Conservation (phyloP, 2,329 filamentous ascomycete genomes). For the Thelonectria olida region DNA sequence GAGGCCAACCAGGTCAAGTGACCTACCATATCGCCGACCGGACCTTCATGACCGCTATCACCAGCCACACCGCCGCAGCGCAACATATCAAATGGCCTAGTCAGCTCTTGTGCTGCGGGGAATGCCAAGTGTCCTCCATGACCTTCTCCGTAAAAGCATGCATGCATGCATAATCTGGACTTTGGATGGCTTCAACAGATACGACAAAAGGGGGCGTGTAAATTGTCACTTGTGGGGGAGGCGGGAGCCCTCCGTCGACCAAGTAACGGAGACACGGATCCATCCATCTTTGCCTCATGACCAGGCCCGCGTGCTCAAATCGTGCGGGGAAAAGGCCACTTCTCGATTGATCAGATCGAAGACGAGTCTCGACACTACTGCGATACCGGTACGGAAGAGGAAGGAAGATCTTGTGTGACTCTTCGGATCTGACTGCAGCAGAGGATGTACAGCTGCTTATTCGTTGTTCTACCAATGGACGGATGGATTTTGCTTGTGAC, state of each 20-base stretch:
- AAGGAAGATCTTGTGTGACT: neutral
- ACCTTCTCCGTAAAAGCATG: neutral
- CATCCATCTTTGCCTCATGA: neutral
- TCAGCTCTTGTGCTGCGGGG: neutral
- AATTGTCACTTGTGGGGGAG: too few species aligned
- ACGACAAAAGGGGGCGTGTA: neutral
- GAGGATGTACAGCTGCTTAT: neutral
- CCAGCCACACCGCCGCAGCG: slow-evolving; percentile 15
- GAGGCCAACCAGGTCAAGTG: slow-evolving; percentile 10
- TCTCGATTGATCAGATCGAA: neutral
- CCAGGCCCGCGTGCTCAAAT: neutral
- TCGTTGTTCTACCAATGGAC: neutral
- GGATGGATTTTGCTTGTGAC: neutral
- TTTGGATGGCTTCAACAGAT: too few species aligned
- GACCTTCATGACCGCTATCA: slow-evolving; percentile 17
- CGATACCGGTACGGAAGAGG: neutral
- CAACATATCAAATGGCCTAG: neutral
- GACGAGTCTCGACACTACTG: neutral
- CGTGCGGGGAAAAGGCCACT: neutral
- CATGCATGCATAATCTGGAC: too few species aligned
- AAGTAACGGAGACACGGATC: too few species aligned
- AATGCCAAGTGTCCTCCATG: neutral
- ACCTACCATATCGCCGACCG: neutral
- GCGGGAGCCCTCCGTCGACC: too few species aligned
- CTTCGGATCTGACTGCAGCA: neutral